These are phyloP conservation scores for Malassezia sympodialis DNA, from an alignment of 1,284 basidiomycete genomes.

Conservation along the genomic window DNA sequence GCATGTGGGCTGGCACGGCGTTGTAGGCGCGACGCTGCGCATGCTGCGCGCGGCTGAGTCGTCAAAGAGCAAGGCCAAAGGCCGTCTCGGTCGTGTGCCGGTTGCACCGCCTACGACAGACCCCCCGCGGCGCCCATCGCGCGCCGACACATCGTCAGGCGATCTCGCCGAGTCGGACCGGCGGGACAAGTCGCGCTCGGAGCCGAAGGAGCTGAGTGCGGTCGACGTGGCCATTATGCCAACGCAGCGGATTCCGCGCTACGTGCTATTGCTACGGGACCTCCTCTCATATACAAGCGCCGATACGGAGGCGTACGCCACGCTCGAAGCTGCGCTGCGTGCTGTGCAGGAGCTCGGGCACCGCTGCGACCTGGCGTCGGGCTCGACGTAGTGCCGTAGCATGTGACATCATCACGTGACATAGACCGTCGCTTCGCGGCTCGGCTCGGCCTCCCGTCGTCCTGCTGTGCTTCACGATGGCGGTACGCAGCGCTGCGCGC, in stretches of 20 bases:
- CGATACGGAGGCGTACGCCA: slow-evolving; percentile 25
- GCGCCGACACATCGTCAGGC: neutral
- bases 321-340: slow-evolving; percentile 7
- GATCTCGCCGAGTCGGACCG: neutral
- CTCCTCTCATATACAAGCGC: slow-evolving; percentile 32
- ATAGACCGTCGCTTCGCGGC: neutral
- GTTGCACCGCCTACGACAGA: slow-evolving; percentile 16
- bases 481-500: neutral
- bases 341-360: slow-evolving; percentile 16
- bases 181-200: slow-evolving; percentile 3
- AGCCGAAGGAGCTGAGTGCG: slow-evolving; percentile 28
- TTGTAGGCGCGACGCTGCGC: slow-evolving; percentile 22
- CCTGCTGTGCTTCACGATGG: neutral
- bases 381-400: neutral
- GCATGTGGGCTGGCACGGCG: slow-evolving; percentile 34
- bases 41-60: slow-evolving; percentile 26
- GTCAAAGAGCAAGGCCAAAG: slow-evolving; percentile 28
- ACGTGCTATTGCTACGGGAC: slow-evolving; percentile 35
- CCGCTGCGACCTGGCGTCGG: slow-evolving; percentile 14
- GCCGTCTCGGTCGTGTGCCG: slow-evolving; percentile 29
- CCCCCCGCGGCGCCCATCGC: neutral
- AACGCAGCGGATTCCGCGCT: slow-evolving; percentile 39
- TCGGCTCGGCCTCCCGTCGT: neutral
- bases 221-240: slow-evolving; percentile 44
- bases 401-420: neutral